Conservation (phyloP, 371 early-diverging fungal genomes). For the Rozella allomycis region DNA sequence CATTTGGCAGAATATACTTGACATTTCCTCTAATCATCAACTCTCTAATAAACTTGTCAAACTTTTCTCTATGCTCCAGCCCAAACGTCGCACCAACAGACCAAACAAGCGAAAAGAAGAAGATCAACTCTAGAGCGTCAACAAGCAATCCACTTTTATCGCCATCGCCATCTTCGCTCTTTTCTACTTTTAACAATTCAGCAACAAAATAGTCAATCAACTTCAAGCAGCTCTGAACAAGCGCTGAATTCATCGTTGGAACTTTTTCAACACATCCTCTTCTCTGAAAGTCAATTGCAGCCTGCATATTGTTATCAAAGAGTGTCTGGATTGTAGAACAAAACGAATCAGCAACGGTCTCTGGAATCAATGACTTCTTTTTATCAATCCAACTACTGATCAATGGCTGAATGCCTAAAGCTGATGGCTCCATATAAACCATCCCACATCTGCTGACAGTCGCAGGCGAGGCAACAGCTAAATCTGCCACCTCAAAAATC, state of each 20-base stretch:
- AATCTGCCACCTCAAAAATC: constrained; percentile 35
- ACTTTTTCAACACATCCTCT: constrained; percentile 18
- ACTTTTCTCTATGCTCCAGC: constrained; percentile 20
- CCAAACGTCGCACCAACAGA: constrained; percentile 27
- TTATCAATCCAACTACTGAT: constrained; percentile 18
- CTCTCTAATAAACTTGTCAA: constrained; percentile 17
- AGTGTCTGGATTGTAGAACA: constrained; percentile 6
- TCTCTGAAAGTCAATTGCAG: constrained; percentile 16
- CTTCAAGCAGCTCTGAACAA: constrained; percentile 18
- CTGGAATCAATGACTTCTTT: no score
- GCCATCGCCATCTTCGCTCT: constrained; percentile 3
- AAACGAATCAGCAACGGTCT: no score
- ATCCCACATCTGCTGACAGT: constrained; percentile 38
- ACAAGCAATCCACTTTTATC: constrained; percentile 6
- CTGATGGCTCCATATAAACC: constrained; percentile 40
- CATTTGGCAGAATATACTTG: constrained; percentile 8
- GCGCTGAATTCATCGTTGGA: constrained; percentile 20
- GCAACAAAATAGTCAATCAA: constrained; percentile 14
- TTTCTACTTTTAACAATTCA: constrained; percentile 3
- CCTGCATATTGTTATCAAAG: constrained; percentile 15
- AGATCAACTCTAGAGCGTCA: constrained; percentile 19
- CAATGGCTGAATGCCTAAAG: constrained; percentile 22
- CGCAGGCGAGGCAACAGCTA: constrained; percentile 35
- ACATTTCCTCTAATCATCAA: constrained; percentile 2
- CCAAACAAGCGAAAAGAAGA: constrained; percentile 28